Conservation (phyloP, 2,329 filamentous ascomycete species). For the Pseudopyricularia cyperi region DNA sequence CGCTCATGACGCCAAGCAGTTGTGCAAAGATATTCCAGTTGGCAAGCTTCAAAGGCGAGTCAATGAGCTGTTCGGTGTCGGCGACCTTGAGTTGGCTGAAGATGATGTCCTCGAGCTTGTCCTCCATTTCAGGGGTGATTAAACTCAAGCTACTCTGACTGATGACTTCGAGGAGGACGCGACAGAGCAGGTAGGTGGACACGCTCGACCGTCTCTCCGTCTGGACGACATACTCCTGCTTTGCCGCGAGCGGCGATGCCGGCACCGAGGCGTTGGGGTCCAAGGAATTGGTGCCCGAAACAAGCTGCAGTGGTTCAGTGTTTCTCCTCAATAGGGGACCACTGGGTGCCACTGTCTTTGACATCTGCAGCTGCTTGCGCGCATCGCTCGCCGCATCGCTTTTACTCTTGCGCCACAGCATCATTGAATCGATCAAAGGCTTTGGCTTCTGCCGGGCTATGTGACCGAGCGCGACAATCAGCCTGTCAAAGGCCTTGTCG, state of each 20-base stretch:
- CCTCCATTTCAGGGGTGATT: slow-evolving; percentile 84
- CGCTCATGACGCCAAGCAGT: slow-evolving; percentile 90
- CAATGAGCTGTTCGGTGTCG: slow-evolving; percentile 65
- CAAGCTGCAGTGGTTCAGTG: slow-evolving; percentile 52
- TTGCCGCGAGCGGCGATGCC: slow-evolving; percentile 29
- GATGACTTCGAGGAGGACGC: slow-evolving; percentile 88
- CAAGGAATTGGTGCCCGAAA: slow-evolving; percentile 11
- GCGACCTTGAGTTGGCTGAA: slow-evolving; percentile 89
- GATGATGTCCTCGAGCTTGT: slow-evolving; percentile 87
- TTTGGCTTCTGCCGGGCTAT: slow-evolving; percentile 92
- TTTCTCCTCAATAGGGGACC: slow-evolving; percentile 54
- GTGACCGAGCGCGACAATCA: slow-evolving; percentile 84
- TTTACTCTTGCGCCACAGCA: slow-evolving; percentile 93
- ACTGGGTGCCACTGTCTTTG: slow-evolving; percentile 23
- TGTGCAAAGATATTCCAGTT: slow-evolving; percentile 96
- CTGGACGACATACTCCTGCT: slow-evolving; percentile 61
- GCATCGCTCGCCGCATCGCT: slow-evolving; percentile 74
- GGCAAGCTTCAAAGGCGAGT: slow-evolving; percentile 72
- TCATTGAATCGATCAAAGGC: slow-evolving; percentile 89
- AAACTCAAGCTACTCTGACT: slow-evolving; percentile 72
- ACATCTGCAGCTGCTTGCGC: slow-evolving; percentile 42
- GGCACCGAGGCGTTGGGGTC: slow-evolving; percentile 16
- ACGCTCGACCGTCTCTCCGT: slow-evolving; percentile 85
- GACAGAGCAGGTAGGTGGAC: slow-evolving; percentile 90
- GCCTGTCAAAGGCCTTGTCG: slow-evolving; percentile 82